Evolutionary conservation across 164 flowering plant species (phyloP).

Genomic region (Magnolia officinalis): DNA sequence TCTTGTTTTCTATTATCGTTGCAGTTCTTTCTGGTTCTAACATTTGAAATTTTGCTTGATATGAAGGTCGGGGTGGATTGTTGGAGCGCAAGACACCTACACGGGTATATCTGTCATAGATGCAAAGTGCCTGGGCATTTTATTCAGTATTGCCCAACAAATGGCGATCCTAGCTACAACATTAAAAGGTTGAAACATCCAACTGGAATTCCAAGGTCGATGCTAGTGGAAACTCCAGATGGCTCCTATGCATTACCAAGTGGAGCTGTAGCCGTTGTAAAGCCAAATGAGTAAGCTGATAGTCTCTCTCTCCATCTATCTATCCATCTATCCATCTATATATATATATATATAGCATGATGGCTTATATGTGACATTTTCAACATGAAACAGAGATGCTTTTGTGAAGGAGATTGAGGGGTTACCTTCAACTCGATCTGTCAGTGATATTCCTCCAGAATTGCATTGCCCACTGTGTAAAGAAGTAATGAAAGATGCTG

Average conservation of each 20-base stretch:
- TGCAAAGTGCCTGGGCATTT: constrained; percentile 97
- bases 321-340: too few species aligned
- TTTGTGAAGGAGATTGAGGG: constrained; percentile 94
- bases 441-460: constrained; percentile 86
- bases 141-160: constrained; percentile 97
- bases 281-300: constrained; percentile 82
- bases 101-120: constrained; percentile 87
- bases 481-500: constrained; percentile 98
- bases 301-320: too few species aligned
- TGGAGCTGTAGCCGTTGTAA: constrained; percentile 31
- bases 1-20: not conserved
- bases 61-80: constrained; percentile 42
- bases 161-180: constrained; percentile 90
- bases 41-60: not conserved
- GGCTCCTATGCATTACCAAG: not conserved
- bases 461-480: constrained; percentile 88
- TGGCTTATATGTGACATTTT: not conserved
- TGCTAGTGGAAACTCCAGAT: not conserved
- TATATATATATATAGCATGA: not conserved
- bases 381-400: constrained; percentile 65
- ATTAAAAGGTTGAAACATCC: constrained; percentile 71
- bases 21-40: not conserved
- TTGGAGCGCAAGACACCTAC: constrained; percentile 85
- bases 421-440: constrained; percentile 61
- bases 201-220: constrained; percentile 14